Percentiles rank a stretch among this genome's conserved stretches.
phyloP scores from a whole-genome alignment of 768 basidiomycete genomes.

The Termitomyces sp. region DNA sequence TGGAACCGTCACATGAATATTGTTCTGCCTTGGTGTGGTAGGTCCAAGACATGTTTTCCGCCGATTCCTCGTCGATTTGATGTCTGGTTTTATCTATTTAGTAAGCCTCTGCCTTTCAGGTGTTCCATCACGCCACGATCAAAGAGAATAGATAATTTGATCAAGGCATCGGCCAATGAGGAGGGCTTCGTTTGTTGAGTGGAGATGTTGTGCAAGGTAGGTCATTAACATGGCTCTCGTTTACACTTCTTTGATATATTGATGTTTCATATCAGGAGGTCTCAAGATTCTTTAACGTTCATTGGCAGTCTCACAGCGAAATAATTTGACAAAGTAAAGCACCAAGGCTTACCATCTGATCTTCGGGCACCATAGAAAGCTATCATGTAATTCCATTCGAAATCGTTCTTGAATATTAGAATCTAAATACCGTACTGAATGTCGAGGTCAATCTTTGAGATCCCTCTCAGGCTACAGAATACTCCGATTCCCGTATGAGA shows the following conservation, averaged over 20 bases:
- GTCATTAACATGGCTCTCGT: not conserved
- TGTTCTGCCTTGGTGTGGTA: not conserved
- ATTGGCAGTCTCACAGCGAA: too few relatives aligned
- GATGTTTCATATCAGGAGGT: not conserved
- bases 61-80: not conserved
- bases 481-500: too few relatives aligned
- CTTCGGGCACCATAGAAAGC: too few relatives aligned
- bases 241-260: not conserved
- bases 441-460: too few relatives aligned
- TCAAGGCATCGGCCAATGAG: not conserved
- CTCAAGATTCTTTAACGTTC: too few relatives aligned
- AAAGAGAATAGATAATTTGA: not conserved
- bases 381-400: too few relatives aligned
- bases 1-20: not conserved
- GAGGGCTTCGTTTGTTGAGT: not conserved
- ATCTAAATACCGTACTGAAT: too few relatives aligned
- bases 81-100: not conserved
- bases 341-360: too few relatives aligned
- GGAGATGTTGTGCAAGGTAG: not conserved
- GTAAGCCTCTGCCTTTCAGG: not conserved
- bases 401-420: too few relatives aligned
- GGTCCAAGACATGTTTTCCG: not conserved
- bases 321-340: too few relatives aligned
- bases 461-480: too few relatives aligned
- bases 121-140: not conserved